Base-by-base conservation (phyloP, 345 rosid genomes). In the Rhodamnia argentea region DNA sequence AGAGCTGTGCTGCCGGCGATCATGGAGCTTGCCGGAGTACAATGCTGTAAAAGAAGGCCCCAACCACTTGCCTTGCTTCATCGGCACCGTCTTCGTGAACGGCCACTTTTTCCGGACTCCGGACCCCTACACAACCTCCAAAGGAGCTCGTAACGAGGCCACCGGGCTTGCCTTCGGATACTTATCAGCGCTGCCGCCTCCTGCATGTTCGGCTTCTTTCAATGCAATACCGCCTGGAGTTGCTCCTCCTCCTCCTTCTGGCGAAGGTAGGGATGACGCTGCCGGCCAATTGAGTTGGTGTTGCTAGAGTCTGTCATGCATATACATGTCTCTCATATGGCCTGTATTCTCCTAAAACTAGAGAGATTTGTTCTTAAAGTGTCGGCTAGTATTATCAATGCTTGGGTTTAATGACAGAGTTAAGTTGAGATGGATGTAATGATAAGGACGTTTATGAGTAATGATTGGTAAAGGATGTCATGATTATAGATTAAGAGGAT, bases 81-180 rank as follows among this genome's bases (percentile, higher is more conserved):
- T 54, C 2, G 85, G 91, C 82, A 86, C 90, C 26, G 91, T 92
- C 56, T 57, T 76, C 82, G 89, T 92, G 62, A 86, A 92, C 47
- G 89, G 85, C 83, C 16, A 10, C n/a, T n/a, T 88, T 52, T 92
- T 90, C 70, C 27, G 10, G 18, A 58, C 88, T 10, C 84, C 12
- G 3, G 20, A 29, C 3, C 82, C 83, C 40, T 13, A 85, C 4
- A 50, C 4, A 3, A 87, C 92, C 42, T 53, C 91, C 37, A 92
- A 89, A 55, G 84, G 78, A 13, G 90, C 92, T 3, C 92, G 90
- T 24, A 90, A 89, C 52, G 87, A 90, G 11, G 92, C 90, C 13
- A 92, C 93, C 4, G 57, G 26, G 55, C 16, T 90, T 76, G 93
- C 91, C 11, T 42, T 86, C 32, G 82, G 78, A 2, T 86, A 86